Conservation (phyloP, 2,329 filamentous ascomycete genomes). For the Phoma herbarum region DNA sequence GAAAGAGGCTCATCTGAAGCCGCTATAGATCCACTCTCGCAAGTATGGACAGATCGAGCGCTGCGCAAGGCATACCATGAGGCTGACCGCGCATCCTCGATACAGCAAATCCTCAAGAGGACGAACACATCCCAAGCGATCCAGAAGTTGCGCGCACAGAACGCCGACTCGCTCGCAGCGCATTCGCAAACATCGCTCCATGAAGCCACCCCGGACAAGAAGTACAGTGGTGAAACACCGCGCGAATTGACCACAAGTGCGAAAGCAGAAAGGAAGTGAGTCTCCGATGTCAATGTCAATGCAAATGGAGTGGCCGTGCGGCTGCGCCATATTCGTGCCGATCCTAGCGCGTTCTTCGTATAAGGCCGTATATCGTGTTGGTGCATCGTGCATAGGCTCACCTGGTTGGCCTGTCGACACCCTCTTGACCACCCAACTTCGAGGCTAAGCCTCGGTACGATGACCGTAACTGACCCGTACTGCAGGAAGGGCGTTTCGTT, state of each 20-base stretch:
- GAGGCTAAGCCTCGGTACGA: constrained; percentile 5
- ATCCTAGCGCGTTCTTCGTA: constrained; percentile 15
- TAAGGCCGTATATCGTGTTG: constrained; percentile 21
- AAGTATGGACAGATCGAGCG: constrained; percentile 59
- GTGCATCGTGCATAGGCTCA: constrained; percentile 7
- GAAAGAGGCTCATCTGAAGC: constrained; percentile 41
- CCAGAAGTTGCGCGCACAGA: constrained; percentile 63
- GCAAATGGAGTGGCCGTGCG: neutral
- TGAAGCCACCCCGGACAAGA: constrained; percentile 60
- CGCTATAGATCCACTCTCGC: constrained; percentile 72
- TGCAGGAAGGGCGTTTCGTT: constrained; percentile 87
- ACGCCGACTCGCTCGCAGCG: constrained; percentile 45
- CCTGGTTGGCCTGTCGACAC: constrained; percentile 1
- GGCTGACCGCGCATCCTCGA: constrained; percentile 24
- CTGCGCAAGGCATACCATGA: constrained; percentile 6
- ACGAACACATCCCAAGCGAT: constrained; percentile 71
- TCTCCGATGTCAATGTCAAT: constrained; percentile 1
- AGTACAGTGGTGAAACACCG: constrained; percentile 37
- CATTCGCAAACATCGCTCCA: constrained; percentile 50
- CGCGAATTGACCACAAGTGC: constrained; percentile 32
- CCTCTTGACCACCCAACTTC: neutral
- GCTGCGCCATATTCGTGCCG: constrained; percentile 1
- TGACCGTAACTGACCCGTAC: constrained; percentile 25
- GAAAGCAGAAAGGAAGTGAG: constrained; percentile 52
- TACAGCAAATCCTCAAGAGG: constrained; percentile 67